Base-by-base conservation (phyloP, 2,329 filamentous ascomycete species). In the Calonectria henricotiae region DNA sequence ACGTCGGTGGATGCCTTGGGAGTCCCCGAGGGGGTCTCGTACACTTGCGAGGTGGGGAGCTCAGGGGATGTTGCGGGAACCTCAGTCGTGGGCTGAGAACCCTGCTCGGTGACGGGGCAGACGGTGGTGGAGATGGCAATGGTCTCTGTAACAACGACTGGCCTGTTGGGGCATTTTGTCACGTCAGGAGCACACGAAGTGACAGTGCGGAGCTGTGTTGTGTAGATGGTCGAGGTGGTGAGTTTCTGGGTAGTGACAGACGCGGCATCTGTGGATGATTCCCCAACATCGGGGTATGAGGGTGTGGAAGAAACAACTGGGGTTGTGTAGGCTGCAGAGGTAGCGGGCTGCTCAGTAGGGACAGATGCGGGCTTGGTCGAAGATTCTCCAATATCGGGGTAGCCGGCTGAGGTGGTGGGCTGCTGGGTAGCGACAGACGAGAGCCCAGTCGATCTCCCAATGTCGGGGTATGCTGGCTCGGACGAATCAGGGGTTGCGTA, bases 141-240 rank as follows among this genome's bases (percentile, higher is more conserved):
- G 20, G 75, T 76, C 69, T 76, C 68, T 20, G 67, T 69, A 23
- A 68, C 44, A 9, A 68, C 51, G 2, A 13, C 13, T n/a, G 46
- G 41, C 13, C 17, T 32, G 1, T 60, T 37, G 0, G 75, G 74
- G 27, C 76, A 77, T 20, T 77, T 47, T 1, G 76, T 73, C 13
- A 74, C 60, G 15, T 73, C 71, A 1, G 76, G 71, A 25, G 67
- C 60, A 30, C 76, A 77, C 30, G 60, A 67, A 3, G 76, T 77
- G 32, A 77, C 62, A 2, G 76, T 77, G 9, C 70, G 70, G 41
- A 77, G 54, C 27, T 66, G 69, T 8, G 76, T 77, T 4, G 76
- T 77, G 73, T 73, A 75, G 49, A 74, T 20, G 7, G 75, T 76
- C 1, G 74, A 76, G 54, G 75, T 76, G 11, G 74, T 67, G 37